phyloP scores from a whole-genome alignment of 495 filamentous ascomycete genomes.

The Talaromyces stipitatus region DNA sequence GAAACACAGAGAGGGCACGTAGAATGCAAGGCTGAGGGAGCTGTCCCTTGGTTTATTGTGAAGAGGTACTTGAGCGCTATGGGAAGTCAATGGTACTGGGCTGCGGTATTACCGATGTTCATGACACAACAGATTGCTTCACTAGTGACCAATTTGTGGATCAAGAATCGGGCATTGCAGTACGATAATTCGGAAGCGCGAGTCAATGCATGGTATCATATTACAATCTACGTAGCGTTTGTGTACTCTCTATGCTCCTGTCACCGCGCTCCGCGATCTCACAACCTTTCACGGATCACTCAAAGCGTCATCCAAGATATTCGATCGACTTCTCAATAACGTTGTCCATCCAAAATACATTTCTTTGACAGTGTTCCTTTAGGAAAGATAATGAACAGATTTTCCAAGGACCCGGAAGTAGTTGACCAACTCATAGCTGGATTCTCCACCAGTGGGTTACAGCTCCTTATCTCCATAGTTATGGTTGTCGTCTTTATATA shows the following conservation, averaged over 20 bases:
- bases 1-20: too few relatives aligned
- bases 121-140: not conserved
- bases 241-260: conserved; percentile 44
- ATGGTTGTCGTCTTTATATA: conserved; percentile 90
- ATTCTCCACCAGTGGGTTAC: conserved; percentile 70
- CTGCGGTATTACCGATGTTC: not conserved
- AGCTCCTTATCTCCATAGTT: conserved; percentile 62
- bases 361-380: conserved; percentile 77
- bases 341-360: conserved; percentile 60
- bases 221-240: conserved; percentile 52
- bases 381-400: conserved; percentile 68
- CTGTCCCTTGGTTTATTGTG: not conserved
- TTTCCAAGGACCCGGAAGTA: conserved; percentile 64
- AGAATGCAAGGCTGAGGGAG: not conserved
- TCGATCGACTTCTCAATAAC: conserved; percentile 52
- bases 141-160: not conserved
- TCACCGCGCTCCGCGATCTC: conserved; percentile 50
- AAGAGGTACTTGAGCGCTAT: not conserved
- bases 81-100: not conserved
- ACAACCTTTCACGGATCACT: conserved; percentile 51
- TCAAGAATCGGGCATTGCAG: not conserved
- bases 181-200: not conserved
- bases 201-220: not conserved
- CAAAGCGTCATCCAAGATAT: conserved; percentile 52
- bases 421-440: conserved; percentile 91